A percentile compares a stretch with the other conserved stretches of the same genome.
These are phyloP conservation scores for Acarospora socialis DNA, from an alignment of 2,329 filamentous ascomycete species.

Conservation along the genomic window DNA sequence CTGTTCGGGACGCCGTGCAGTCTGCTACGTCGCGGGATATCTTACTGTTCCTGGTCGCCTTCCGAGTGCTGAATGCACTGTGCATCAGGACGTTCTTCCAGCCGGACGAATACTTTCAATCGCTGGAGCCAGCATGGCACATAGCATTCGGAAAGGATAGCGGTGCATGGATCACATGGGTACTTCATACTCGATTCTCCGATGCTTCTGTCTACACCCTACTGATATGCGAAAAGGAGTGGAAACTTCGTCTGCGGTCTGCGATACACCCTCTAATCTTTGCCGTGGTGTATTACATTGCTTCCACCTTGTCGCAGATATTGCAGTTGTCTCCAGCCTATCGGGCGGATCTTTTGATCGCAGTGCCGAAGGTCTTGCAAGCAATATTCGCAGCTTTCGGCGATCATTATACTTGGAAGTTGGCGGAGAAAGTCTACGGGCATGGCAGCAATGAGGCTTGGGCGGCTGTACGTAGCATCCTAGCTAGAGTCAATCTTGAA, in stretches of 20 bases:
- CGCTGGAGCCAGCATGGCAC: constrained; percentile 85
- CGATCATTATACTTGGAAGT: constrained; percentile 79
- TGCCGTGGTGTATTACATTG: constrained; percentile 54
- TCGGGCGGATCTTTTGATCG: constrained; percentile 53
- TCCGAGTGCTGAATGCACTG: constrained; percentile 69
- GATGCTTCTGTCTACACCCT: constrained; percentile 2
- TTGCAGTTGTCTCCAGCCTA: constrained; percentile 40
- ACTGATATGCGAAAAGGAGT: constrained; percentile 53
- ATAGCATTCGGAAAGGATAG: constrained; percentile 63
- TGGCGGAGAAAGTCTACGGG: constrained; percentile 63
- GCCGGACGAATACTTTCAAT: constrained; percentile 94
- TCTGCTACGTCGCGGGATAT: constrained; percentile 10
- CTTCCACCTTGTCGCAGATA: constrained; percentile 41
- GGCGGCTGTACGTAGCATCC: constrained; percentile 47
- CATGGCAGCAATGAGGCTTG: constrained; percentile 46
- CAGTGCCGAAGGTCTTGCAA: constrained; percentile 61
- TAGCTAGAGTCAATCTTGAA: constrained; percentile 1
- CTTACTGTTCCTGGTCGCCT: constrained; percentile 34
- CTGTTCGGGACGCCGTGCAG: constrained; percentile 6
- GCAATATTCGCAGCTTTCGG: constrained; percentile 60
- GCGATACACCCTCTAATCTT: constrained; percentile 87
- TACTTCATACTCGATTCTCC: constrained; percentile 30
- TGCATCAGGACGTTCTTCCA: constrained; percentile 84
- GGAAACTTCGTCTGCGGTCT: constrained; percentile 73
- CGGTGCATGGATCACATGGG: constrained; percentile 93